A percentile compares a stretch with the other conserved stretches of the same genome.
phyloP scores from a whole-genome alignment of 495 filamentous ascomycete genomes.

The Daldinia concentrica region DNA sequence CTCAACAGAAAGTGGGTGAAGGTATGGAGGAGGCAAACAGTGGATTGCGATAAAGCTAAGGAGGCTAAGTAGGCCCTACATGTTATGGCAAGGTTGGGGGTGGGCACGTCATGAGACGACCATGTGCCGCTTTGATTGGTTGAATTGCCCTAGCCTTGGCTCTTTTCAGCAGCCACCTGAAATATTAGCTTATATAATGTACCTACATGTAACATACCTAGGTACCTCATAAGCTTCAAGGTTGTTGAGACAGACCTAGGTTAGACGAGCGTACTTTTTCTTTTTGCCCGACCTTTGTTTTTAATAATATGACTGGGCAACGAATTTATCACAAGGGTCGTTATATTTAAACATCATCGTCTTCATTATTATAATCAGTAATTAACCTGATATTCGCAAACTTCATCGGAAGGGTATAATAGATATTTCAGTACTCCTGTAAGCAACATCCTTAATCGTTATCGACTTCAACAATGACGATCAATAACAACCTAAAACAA shows the following conservation, averaged over 20 bases:
- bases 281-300: background rate
- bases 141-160: constrained; percentile 27
- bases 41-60: constrained; percentile 28
- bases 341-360: constrained; percentile 6
- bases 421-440: constrained; percentile 22
- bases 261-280: background rate
- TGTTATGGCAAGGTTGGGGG: constrained; percentile 37
- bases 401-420: constrained; percentile 35
- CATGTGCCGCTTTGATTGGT: constrained; percentile 35
- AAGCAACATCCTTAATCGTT: constrained; percentile 18
- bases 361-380: constrained; percentile 18
- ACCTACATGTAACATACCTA: no score
- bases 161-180: constrained; percentile 28
- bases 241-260: no score
- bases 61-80: constrained; percentile 3
- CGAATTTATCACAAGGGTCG: background rate
- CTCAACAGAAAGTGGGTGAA: constrained; percentile 34
- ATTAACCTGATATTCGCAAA: constrained; percentile 23
- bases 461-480: constrained; percentile 6
- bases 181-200: constrained; percentile 17
- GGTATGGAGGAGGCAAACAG: constrained; percentile 24
- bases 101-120: constrained; percentile 43
- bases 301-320: no score
- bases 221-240: no score
- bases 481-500: background rate